Percentiles rank a stretch among this genome's conserved stretches.
Evolutionary conservation across 768 basidiomycete genomes (phyloP).

Genomic region (Flagelloscypha sp.): DNA sequence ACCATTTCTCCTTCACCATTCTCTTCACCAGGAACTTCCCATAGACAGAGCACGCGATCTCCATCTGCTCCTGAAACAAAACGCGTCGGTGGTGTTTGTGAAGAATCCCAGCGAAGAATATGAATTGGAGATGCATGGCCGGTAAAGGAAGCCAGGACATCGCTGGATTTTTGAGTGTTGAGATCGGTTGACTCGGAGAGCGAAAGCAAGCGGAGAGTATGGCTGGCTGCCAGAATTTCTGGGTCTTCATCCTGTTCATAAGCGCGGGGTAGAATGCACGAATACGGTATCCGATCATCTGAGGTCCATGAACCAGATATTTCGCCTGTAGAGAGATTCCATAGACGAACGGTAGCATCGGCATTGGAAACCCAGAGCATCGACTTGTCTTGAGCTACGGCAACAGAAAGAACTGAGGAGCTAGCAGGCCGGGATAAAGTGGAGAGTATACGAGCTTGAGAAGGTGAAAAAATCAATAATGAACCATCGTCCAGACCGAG

Average conservation of each 20-base stretch:
- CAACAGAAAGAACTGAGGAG: constrained; percentile 43
- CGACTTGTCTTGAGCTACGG: constrained; percentile 23
- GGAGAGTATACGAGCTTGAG: constrained; percentile 45
- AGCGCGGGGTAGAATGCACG: constrained; percentile 40
- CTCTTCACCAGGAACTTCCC: constrained; percentile 40
- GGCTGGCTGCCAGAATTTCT: constrained; percentile 51
- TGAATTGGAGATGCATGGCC: constrained; percentile 57
- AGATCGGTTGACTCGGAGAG: constrained; percentile 25
- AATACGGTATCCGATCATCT: constrained; percentile 52
- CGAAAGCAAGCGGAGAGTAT: constrained; percentile 49
- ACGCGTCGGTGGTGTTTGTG: constrained; percentile 29
- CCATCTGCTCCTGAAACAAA: constrained; percentile 56
- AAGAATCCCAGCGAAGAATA: constrained; percentile 42
- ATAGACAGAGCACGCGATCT: constrained; percentile 56
- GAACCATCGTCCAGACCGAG: constrained; percentile 56
- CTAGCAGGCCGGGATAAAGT: constrained; percentile 50
- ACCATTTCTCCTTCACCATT: constrained; percentile 42
- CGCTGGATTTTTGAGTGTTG: constrained; percentile 33
- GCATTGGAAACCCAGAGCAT: constrained; percentile 50
- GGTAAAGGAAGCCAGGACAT: constrained; percentile 46
- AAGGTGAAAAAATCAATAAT: constrained; percentile 53
- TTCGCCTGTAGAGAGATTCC: constrained; percentile 45
- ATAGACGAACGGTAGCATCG: constrained; percentile 48
- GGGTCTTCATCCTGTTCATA: constrained; percentile 26
- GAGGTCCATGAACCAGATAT: constrained; percentile 45